Evolutionary conservation across 768 basidiomycete species (phyloP).

Genomic region (Serpula lacrymans): DNA sequence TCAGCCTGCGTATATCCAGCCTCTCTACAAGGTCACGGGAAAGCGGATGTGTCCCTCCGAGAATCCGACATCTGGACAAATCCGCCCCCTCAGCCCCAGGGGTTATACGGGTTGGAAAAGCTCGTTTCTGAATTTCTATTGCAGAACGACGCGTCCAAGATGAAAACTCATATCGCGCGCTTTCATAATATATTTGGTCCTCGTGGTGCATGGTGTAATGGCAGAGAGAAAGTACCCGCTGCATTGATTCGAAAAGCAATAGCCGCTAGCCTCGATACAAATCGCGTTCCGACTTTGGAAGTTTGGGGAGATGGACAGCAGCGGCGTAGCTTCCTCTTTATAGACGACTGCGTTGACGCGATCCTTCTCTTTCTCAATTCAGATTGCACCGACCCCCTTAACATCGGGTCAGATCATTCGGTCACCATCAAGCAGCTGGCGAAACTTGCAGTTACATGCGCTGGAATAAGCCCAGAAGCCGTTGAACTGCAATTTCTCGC

Average conservation of each 20-base stretch:
- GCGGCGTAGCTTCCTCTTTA: slow-evolving; percentile 53
- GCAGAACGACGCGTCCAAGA: slow-evolving; percentile 22
- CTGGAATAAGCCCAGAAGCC: slow-evolving; percentile 23
- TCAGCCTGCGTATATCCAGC: slow-evolving; percentile 59
- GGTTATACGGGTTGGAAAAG: slow-evolving; percentile 60
- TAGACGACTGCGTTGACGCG: slow-evolving; percentile 52
- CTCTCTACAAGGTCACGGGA: slow-evolving; percentile 30
- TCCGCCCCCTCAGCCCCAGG: slow-evolving; percentile 44
- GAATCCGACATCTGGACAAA: slow-evolving; percentile 43
- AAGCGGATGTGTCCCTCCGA: slow-evolving; percentile 39
- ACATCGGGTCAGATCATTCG: slow-evolving; percentile 48
- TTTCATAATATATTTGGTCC: slow-evolving; percentile 63
- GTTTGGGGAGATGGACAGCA: slow-evolving; percentile 58
- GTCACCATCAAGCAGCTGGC: slow-evolving; percentile 43
- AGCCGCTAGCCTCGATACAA: slow-evolving; percentile 12
- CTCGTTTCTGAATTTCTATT: slow-evolving; percentile 47
- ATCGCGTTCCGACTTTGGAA: slow-evolving; percentile 32
- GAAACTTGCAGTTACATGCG: slow-evolving; percentile 32
- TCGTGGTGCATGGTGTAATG: slow-evolving; percentile 48
- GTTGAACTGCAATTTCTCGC: slow-evolving; percentile 26
- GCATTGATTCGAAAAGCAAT: slow-evolving; percentile 54
- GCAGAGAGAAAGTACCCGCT: slow-evolving; percentile 57
- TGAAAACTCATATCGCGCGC: slow-evolving; percentile 46
- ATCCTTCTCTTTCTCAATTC: slow-evolving; percentile 42
- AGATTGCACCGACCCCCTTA: slow-evolving; percentile 34